Evolutionary conservation across 805 yeast genomes (phyloP).

Genomic region (Candida nonsorbophila): DNA sequence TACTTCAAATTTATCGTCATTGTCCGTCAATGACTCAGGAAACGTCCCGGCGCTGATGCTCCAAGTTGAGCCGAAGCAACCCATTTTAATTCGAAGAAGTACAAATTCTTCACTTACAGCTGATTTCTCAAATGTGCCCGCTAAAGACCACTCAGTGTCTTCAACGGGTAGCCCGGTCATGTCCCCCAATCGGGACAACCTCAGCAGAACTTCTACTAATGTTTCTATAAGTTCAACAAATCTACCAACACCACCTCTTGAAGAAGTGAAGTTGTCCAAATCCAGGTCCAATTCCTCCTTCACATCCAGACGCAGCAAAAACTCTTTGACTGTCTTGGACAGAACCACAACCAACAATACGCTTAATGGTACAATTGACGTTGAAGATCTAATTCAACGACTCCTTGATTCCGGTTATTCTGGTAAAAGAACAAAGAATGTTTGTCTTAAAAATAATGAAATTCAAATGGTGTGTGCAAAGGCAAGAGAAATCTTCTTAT

Average conservation of each 20-base stretch:
- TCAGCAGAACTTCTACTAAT: background rate
- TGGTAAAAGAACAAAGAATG: conserved; percentile 85
- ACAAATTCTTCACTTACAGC: conserved; percentile 29
- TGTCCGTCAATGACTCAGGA: background rate
- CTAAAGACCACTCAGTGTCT: no score
- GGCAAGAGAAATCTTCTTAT: conserved; percentile 83
- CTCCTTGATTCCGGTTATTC: conserved; percentile 93
- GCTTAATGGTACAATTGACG: conserved; percentile 31
- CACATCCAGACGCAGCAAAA: conserved; percentile 6
- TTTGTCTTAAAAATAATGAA: conserved; percentile 86
- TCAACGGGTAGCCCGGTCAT: no score
- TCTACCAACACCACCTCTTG: conserved; percentile 1
- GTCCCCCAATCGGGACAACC: no score
- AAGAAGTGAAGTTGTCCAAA: conserved; percentile 6
- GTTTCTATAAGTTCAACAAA: conserved; percentile 12
- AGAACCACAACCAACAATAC: conserved; percentile 7
- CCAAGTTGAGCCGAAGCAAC: conserved; percentile 65
- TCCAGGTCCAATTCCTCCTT: conserved; percentile 10
- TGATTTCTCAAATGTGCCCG: background rate
- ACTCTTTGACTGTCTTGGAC: conserved; percentile 6
- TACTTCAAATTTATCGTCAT: conserved; percentile 1
- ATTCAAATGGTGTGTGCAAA: conserved; percentile 80
- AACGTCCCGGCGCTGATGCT: conserved; percentile 62
- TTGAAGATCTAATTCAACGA: conserved; percentile 88
- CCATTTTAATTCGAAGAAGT: conserved; percentile 57